Conservation (phyloP, 2,329 filamentous ascomycete genomes). For the Zasmidium citrigriseum region DNA sequence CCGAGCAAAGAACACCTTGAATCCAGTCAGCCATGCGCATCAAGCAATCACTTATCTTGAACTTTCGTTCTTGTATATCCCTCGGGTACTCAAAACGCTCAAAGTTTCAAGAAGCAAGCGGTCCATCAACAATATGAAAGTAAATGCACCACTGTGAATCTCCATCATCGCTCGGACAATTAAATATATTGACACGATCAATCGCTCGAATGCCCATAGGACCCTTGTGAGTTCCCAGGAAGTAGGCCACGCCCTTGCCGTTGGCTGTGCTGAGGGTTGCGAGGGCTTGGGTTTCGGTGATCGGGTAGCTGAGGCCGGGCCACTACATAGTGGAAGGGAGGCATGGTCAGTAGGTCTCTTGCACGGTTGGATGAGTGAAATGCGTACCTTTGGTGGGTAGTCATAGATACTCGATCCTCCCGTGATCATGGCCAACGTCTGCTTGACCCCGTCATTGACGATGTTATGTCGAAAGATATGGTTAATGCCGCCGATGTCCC, state of each 20-base stretch:
- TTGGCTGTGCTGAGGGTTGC: background rate
- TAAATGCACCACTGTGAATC: slow-evolving; percentile 4
- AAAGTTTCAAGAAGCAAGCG: background rate
- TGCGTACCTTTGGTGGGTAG: background rate
- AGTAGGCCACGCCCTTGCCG: background rate
- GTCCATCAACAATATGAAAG: slow-evolving; percentile 4
- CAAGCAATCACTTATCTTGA: no score
- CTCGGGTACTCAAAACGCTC: background rate
- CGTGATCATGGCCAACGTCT: background rate
- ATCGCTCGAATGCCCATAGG: background rate
- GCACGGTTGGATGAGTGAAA: background rate
- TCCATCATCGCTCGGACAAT: background rate
- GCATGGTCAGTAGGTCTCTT: background rate
- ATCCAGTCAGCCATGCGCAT: no score
- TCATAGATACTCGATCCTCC: background rate
- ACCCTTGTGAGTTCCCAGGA: slow-evolving; percentile 3
- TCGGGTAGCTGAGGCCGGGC: slow-evolving; percentile 4
- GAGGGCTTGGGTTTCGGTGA: background rate
- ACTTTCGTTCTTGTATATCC: no score
- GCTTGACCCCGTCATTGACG: background rate
- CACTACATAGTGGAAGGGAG: slow-evolving; percentile 1
- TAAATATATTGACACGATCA: slow-evolving; percentile 4
- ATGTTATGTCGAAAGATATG: background rate
- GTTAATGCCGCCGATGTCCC: background rate
- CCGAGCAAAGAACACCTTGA: no score